These are phyloP conservation scores for Botrytis deweyae DNA, from an alignment of 2,329 filamentous ascomycete species.

Conservation along the genomic window DNA sequence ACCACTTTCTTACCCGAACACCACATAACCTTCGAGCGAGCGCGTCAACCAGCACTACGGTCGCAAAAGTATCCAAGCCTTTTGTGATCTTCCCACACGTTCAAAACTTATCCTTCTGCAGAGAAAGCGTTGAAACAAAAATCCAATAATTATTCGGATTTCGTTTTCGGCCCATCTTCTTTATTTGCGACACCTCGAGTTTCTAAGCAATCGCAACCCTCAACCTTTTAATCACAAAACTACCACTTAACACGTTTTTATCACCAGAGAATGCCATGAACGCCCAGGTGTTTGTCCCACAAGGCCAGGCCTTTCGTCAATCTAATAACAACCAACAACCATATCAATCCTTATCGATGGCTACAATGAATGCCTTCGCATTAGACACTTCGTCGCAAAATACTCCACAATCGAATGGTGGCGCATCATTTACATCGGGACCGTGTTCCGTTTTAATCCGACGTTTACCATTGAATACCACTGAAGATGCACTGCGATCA, in stretches of 20 bases:
- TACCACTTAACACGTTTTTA: slow-evolving; percentile 28
- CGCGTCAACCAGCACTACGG: slow-evolving; percentile 21
- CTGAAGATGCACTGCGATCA: slow-evolving; percentile 53
- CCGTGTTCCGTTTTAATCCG: slow-evolving; percentile 52
- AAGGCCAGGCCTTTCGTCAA: slow-evolving; percentile 37
- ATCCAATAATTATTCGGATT: slow-evolving; percentile 1
- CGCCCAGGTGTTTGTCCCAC: slow-evolving; percentile 37
- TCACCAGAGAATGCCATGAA: slow-evolving; percentile 41
- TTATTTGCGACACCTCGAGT: slow-evolving; percentile 22
- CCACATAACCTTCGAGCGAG: slow-evolving; percentile 19
- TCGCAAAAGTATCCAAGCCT: slow-evolving; percentile 22
- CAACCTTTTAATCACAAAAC: slow-evolving; percentile 29
- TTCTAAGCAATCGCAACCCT: slow-evolving; percentile 21
- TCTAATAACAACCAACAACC: slow-evolving; percentile 35
- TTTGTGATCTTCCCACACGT: slow-evolving; percentile 1
- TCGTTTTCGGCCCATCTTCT: slow-evolving; percentile 10
- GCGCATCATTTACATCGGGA: slow-evolving; percentile 33
- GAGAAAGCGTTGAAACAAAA: background rate
- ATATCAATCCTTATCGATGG: slow-evolving; percentile 38
- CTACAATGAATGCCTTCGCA: slow-evolving; percentile 37
- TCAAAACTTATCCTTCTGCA: background rate
- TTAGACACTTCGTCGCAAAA: slow-evolving; percentile 30
- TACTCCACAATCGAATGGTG: slow-evolving; percentile 28
- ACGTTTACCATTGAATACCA: slow-evolving; percentile 53
- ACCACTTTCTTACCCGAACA: slow-evolving; percentile 18